These are phyloP conservation scores for Neoascochyta sp. DNA, from an alignment of 2,329 filamentous ascomycete genomes.

Conservation along the genomic window DNA sequence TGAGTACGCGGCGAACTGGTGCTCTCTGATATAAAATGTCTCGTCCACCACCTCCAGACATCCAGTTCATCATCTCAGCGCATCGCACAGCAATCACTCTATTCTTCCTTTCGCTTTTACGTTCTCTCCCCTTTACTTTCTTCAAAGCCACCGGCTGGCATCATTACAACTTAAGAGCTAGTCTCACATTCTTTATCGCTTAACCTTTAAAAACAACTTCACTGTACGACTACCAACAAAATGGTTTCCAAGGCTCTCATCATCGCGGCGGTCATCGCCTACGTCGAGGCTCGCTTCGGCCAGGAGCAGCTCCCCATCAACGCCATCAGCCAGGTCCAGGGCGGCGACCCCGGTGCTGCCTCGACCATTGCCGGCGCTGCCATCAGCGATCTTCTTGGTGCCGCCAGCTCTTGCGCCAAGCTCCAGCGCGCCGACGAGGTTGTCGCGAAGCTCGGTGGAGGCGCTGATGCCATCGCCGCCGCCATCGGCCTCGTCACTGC, in stretches of 20 bases:
- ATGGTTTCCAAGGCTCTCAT: slow-evolving; percentile 36
- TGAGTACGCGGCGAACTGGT: no score
- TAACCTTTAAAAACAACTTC: slow-evolving; percentile 14
- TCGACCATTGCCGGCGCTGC: slow-evolving; percentile 61
- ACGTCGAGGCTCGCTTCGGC: slow-evolving; percentile 52
- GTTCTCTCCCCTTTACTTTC: slow-evolving; percentile 23
- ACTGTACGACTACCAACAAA: slow-evolving; percentile 16
- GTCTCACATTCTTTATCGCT: slow-evolving; percentile 25
- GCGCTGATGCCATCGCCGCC: slow-evolving; percentile 57
- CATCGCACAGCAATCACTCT: no score
- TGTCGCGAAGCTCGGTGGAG: slow-evolving; percentile 57
- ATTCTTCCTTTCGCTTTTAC: slow-evolving; percentile 20
- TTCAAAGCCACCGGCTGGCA: slow-evolving; percentile 32
- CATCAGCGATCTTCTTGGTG: slow-evolving; percentile 60
- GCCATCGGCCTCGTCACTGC: slow-evolving; percentile 62
- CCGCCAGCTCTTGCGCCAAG: slow-evolving; percentile 63
- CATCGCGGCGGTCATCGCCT: slow-evolving; percentile 31
- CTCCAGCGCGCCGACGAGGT: slow-evolving; percentile 63
- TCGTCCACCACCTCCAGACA: no score
- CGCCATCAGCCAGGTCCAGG: slow-evolving; percentile 52
- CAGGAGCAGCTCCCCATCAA: slow-evolving; percentile 60
- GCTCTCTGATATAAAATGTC: no score
- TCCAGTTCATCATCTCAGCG: no score
- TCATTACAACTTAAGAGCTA: slow-evolving; percentile 30
- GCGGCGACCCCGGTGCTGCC: slow-evolving; percentile 58